Evolutionary conservation across 768 basidiomycete genomes (phyloP), one percentile per base, ranked within the genome.

Genomic region (Crucibulum laeve): DNA sequence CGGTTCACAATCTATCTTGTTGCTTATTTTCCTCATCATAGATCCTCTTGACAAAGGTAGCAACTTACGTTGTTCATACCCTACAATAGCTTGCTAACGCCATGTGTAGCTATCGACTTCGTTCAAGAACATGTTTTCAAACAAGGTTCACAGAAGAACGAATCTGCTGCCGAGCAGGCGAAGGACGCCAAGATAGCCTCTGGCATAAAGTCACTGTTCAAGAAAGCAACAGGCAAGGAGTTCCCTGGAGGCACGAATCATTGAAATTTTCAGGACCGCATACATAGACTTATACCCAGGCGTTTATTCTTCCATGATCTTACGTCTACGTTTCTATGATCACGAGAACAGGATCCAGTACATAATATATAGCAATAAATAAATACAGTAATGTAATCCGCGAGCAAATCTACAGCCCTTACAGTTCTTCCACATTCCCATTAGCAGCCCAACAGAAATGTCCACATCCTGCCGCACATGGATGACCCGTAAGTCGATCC

Each of bases 401-500:
- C n/a, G n/a, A n/a, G 28, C 15, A 15, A 37, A 13, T 40, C 22
- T 17, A 30, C 4, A 18, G n/a, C 15, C 4, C 13, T 45, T 30
- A 49, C n/a, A 49, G 17, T 8, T 52, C 47, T 17, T 58, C 51
- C 18, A 45, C 30, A 38, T 48, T 51, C 13, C 53, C 56, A 44
- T 58, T 66, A 4, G 70, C 68, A 13, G 75, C 77, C 87, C 87
- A 90, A 52, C 88, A 91, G 51, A 74, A 75, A 63, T 91, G 89
- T 0, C 89, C 88, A 62, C 88, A 91, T 3, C 88, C 89, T 33
- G 86, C 77, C 11, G 86, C 84, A 62, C 89, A 91, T 0, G 70
- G 73, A 56, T 85, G 82, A 3, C 82, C 87, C 10, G 65, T 56
- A 25, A 77, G 54, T 39, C 52, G 61, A 14, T 50, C 43, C 26